Evolutionary conservation across 495 filamentous ascomycete species (phyloP).

Genomic region (Physcia stellaris): DNA sequence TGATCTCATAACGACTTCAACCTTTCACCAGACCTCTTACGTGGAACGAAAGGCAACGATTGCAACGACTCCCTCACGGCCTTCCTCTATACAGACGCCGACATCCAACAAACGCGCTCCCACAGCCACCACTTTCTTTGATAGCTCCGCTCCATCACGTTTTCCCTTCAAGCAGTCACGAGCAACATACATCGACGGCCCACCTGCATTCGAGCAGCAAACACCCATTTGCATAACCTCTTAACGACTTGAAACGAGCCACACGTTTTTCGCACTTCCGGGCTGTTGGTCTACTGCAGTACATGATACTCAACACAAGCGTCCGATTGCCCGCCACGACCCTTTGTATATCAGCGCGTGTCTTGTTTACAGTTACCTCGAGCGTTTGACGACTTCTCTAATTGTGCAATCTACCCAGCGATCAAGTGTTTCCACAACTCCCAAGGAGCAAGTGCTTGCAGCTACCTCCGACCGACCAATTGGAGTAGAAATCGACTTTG

Average conservation of each 20-base stretch:
- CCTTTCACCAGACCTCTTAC: not conserved
- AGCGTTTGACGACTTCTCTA: too few relatives aligned
- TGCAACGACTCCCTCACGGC: conserved; percentile 13
- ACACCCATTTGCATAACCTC: conserved; percentile 8
- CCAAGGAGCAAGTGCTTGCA: too few relatives aligned
- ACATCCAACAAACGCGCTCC: conserved; percentile 16
- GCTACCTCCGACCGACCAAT: too few relatives aligned
- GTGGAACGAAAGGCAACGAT: conserved; percentile 12
- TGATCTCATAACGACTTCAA: not conserved
- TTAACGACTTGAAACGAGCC: conserved; percentile 48
- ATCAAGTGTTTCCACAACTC: too few relatives aligned
- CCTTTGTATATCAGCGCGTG: conserved; percentile 19
- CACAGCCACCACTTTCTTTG: conserved; percentile 18
- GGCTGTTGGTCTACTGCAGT: too few relatives aligned
- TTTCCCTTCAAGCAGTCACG: conserved; percentile 18
- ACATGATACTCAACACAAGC: too few relatives aligned
- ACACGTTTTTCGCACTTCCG: conserved; percentile 23
- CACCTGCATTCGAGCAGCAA: conserved; percentile 17
- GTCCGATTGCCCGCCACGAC: conserved; percentile 13
- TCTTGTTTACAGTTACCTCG: conserved; percentile 14
- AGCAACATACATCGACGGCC: conserved; percentile 18
- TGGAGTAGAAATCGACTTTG: too few relatives aligned
- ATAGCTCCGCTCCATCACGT: conserved; percentile 21
- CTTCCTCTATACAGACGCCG: conserved; percentile 11
- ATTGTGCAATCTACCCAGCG: conserved; percentile 16